Evolutionary conservation across 345 rosid species (phyloP).

Genomic region (Lepidium sativum): DNA sequence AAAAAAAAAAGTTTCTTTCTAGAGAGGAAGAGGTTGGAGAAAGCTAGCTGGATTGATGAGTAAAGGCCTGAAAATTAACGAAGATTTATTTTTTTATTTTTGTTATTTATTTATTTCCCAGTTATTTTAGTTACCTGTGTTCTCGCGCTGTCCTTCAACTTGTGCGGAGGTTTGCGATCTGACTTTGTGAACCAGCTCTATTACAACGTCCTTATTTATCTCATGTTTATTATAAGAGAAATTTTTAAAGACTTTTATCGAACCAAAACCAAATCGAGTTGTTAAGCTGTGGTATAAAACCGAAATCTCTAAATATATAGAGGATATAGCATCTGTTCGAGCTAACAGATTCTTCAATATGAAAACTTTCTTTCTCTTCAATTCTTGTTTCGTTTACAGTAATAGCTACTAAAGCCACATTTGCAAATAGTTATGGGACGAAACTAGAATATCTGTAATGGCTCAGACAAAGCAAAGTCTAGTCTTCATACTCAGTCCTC

Average conservation of each 20-base stretch:
- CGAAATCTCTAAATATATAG: no score
- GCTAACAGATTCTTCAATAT: no score
- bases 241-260: not conserved
- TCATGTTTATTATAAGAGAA: not conserved
- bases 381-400: no score
- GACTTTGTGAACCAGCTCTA: not conserved
- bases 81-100: not conserved
- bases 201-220: not conserved
- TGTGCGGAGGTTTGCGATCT: not conserved
- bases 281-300: no score
- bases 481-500: constrained; percentile 93
- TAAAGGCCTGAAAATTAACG: constrained; percentile 12
- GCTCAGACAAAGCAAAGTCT: constrained; percentile 9
- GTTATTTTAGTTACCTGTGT: not conserved
- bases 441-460: not conserved
- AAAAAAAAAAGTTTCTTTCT: not conserved
- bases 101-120: not conserved
- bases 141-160: constrained; percentile 15
- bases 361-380: no score
- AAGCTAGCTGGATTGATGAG: constrained; percentile 17
- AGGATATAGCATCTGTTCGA: no score
- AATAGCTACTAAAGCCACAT: not conserved
- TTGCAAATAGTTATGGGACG: not conserved
- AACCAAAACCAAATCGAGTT: no score
- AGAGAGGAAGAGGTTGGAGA: constrained; percentile 3